Conservation (phyloP, 108 stramenopile species). For the Nitzschia sp. region DNA sequence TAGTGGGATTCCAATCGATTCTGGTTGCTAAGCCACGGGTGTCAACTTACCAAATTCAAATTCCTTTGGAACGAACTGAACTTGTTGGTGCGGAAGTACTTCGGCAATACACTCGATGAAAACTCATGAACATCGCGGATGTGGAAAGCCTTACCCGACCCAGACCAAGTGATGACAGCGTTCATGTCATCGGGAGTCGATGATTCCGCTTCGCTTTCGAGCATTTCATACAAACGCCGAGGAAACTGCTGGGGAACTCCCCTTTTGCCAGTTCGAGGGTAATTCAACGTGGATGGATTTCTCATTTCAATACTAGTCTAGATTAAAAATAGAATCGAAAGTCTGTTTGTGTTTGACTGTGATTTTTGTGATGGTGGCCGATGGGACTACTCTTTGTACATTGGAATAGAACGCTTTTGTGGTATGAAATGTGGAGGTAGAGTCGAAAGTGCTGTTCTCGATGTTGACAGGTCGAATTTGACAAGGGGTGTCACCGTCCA, state of each 20-base stretch:
- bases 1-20: neutral
- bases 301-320: neutral
- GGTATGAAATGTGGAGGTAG: no score
- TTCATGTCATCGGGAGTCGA: constrained; percentile 15
- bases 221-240: constrained; percentile 77
- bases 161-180: constrained; percentile 64
- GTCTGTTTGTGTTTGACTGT: no score
- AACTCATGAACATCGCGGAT: constrained; percentile 75
- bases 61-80: constrained; percentile 91
- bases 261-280: constrained; percentile 81
- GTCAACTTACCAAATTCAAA: constrained; percentile 77
- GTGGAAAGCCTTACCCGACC: constrained; percentile 74
- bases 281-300: constrained; percentile 33
- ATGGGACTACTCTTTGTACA: no score
- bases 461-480: no score
- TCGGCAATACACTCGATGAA: constrained; percentile 66
- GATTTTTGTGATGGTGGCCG: no score
- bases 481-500: no score
- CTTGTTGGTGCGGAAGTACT: constrained; percentile 89
- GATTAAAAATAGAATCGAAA: no score
- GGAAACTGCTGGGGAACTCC: constrained; percentile 88
- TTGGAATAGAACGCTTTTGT: no score
- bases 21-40: neutral
- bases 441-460: no score
- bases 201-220: constrained; percentile 58